Evolutionary conservation across 192 early-diverging fungal genomes (phyloP), one percentile per base, ranked within the genome.

Genomic region (Glomus cerebriforme): DNA sequence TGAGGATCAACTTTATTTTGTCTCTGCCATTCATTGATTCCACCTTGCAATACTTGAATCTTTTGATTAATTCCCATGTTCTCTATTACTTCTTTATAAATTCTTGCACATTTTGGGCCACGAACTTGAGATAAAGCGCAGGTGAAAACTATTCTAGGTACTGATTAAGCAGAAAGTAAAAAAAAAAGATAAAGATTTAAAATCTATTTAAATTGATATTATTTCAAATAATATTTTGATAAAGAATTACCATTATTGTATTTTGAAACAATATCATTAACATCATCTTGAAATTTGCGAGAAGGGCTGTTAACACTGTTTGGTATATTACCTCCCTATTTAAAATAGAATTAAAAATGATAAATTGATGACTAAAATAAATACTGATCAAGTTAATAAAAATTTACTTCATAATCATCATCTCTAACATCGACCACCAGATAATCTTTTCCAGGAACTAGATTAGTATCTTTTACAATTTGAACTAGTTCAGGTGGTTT

Each of bases 51-150:
- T 2, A 95, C 85, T 22, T 87, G 82, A 35, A 95, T 83, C 64
- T 88, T 59, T 76, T 91, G 86, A 8, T 73, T 60, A 8, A 76
- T 69, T 1, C 22, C 45, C 6, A n/a, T 15, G 32, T 74, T 47
- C n/a, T 80, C 78, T 37, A 88, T 73, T 4, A 85, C 80, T 35
- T 92, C 89, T 0, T 70, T 81, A 82, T 92, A 94, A 17, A 89
- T 88, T 24, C 86, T 81, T 3, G 94, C 94, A 19, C 88, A 88
- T 76, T 92, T 93, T 75, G 93, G 93, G 4, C 93, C 94, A 63
- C 94, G 88, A 6, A 91, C 88, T 86, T 97, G 95, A 24, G 94
- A 96, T 26, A 95, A 80, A 2, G 94, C 92, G 77, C 96, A 98
- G 80, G 97, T 96, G 76, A 98, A 97, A 77, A 93, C 86, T 4